Evolutionary conservation across 169 alveolate genomes (phyloP).

Genomic region (Cytauxzoon felis): DNA sequence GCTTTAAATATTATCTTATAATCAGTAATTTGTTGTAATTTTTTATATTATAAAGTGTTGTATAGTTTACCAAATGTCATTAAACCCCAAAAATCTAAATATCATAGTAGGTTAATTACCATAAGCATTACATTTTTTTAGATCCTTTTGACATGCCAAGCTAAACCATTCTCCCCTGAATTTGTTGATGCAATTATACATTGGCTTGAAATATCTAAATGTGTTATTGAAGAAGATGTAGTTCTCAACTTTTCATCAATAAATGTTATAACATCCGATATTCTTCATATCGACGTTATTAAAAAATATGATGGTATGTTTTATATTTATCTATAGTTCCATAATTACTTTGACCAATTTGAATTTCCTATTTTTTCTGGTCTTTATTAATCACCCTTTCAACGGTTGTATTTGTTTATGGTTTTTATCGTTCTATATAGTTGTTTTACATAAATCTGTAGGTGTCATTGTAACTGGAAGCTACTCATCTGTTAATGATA

Average conservation of each 20-base stretch:
- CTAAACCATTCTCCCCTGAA: background rate
- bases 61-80: too few relatives aligned
- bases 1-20: too few relatives aligned
- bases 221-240: background rate
- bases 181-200: background rate
- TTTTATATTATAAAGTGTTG: too few relatives aligned
- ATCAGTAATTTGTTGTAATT: too few relatives aligned
- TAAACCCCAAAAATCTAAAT: too few relatives aligned
- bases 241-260: constrained; percentile 7
- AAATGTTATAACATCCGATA: background rate
- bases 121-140: too few relatives aligned
- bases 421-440: too few relatives aligned
- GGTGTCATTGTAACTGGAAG: constrained; percentile 22
- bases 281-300: background rate
- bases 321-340: background rate
- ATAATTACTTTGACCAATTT: background rate
- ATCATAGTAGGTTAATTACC: too few relatives aligned
- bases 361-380: too few relatives aligned
- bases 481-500: background rate
- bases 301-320: constrained; percentile 3
- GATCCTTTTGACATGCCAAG: constrained; percentile 12
- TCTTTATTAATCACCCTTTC: too few relatives aligned
- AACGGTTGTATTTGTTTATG: too few relatives aligned
- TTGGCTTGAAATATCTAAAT: constrained; percentile 1
- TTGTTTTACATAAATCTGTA: background rate